Evolutionary conservation across 306 rosid species (phyloP).

Genomic region (Rubus parviflorus): DNA sequence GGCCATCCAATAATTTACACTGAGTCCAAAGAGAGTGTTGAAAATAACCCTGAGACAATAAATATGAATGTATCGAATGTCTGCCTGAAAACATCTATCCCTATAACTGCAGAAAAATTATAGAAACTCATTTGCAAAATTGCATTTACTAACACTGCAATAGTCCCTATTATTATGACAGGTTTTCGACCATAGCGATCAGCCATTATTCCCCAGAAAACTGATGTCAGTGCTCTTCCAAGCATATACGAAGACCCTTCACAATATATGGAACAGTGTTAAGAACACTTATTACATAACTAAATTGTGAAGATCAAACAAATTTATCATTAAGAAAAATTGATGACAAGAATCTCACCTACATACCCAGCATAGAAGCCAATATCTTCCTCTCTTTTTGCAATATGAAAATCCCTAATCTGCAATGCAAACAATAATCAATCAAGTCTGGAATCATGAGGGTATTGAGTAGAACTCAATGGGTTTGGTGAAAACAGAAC

Average conservation of each 20-base stretch:
- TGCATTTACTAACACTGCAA: slow-evolving; percentile 35
- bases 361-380: slow-evolving; percentile 81
- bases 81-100: slow-evolving; percentile 10
- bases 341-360: slow-evolving; percentile 43
- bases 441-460: background rate
- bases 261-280: slow-evolving; percentile 13
- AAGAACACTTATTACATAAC: too few species aligned
- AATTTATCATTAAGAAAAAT: background rate
- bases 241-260: slow-evolving; percentile 80
- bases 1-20: slow-evolving; percentile 90
- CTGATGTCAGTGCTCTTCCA: slow-evolving; percentile 76
- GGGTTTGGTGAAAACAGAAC: too few species aligned
- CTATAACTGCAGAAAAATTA: background rate
- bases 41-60: slow-evolving; percentile 52
- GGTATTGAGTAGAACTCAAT: background rate
- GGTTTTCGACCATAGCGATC: slow-evolving; percentile 94
- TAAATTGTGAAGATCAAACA: background rate
- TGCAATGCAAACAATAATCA: slow-evolving; percentile 40
- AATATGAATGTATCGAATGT: background rate
- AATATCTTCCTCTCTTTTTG: slow-evolving; percentile 72
- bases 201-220: slow-evolving; percentile 73
- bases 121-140: background rate
- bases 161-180: slow-evolving; percentile 53
- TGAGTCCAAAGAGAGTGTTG: slow-evolving; percentile 92
- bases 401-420: slow-evolving; percentile 78